Conservation (phyloP, 495 filamentous ascomycete genomes). For the Lindgomyces ingoldianus region DNA sequence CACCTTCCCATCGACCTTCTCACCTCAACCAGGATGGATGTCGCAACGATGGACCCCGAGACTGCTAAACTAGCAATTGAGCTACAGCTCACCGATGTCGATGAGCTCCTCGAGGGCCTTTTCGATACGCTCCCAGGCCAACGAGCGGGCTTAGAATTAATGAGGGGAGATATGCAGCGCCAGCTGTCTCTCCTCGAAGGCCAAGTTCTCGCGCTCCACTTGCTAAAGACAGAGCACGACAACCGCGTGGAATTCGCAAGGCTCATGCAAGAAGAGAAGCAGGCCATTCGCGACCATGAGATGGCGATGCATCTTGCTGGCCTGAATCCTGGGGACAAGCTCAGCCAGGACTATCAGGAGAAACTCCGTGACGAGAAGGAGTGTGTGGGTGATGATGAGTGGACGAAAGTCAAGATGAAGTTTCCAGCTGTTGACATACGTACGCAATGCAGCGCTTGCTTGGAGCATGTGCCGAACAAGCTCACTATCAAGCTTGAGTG, state of each 20-base stretch:
- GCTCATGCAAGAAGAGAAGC: constrained; percentile 20
- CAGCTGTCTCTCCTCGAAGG: constrained; percentile 3
- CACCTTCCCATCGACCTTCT: too few species aligned
- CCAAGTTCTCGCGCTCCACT: constrained; percentile 4
- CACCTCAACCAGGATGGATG: constrained; percentile 15
- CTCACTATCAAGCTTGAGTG: neutral
- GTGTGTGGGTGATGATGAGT: neutral
- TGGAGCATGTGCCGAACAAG: neutral
- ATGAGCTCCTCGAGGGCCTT: constrained; percentile 8
- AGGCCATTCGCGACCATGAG: constrained; percentile 15
- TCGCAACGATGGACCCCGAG: constrained; percentile 14
- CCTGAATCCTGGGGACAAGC: neutral
- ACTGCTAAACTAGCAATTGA: constrained; percentile 12
- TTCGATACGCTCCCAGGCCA: neutral
- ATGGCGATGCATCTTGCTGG: neutral
- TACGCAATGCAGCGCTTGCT: constrained; percentile 8
- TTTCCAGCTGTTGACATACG: neutral
- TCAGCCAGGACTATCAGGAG: neutral
- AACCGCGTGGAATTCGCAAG: neutral
- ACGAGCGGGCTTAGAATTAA: neutral
- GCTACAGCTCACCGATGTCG: constrained; percentile 20
- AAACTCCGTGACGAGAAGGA: neutral
- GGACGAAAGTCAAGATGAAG: neutral
- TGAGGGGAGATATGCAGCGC: neutral
- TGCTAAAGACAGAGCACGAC: constrained; percentile 6